phyloP scores from a whole-genome alignment of 2,329 filamentous ascomycete species.

The Leptographium galeiforme region DNA sequence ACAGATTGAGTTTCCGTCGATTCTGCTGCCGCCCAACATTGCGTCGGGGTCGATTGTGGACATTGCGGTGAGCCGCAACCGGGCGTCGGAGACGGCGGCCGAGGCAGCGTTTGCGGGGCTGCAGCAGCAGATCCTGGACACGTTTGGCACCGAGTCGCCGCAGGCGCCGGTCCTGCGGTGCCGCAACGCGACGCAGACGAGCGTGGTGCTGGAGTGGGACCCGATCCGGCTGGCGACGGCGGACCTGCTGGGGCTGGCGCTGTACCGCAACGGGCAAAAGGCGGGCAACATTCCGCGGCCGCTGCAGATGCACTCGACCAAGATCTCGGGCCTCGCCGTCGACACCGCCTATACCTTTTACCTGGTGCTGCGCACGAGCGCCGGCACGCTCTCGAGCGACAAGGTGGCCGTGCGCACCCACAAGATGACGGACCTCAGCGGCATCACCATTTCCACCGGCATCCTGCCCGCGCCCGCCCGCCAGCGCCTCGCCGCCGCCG shows the following conservation, averaged over 20 bases:
- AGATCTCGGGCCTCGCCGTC: conserved; percentile 91
- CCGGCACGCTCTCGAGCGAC: conserved; percentile 75
- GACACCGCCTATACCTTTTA: conserved; percentile 95
- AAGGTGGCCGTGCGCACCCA: conserved; percentile 80
- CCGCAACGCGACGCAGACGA: conserved; percentile 97
- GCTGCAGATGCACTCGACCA: conserved; percentile 80
- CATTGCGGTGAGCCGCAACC: conserved; percentile 86
- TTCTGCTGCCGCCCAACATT: conserved; percentile 89
- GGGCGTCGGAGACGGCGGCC: conserved; percentile 59
- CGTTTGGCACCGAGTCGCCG: conserved; percentile 73
- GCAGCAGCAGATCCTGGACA: conserved; percentile 77
- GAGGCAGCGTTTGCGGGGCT: conserved; percentile 67
- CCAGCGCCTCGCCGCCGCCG: conserved; percentile 60
- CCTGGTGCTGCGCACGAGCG: conserved; percentile 77
- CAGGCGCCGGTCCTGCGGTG: conserved; percentile 69
- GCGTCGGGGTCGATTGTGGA: conserved; percentile 94
- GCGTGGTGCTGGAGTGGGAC: conserved; percentile 95
- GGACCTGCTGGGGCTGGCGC: conserved; percentile 72
- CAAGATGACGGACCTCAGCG: conserved; percentile 95
- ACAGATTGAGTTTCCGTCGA: conserved; percentile 97
- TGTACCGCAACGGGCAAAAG: conserved; percentile 95
- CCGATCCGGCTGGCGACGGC: conserved; percentile 86
- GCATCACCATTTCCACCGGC: conserved; percentile 87
- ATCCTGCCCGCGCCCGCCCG: conserved; percentile 61
- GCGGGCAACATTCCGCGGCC: conserved; percentile 87